Evolutionary conservation across 1,284 basidiomycete species (phyloP).

Genomic region (Cryptococcus hybrid): DNA sequence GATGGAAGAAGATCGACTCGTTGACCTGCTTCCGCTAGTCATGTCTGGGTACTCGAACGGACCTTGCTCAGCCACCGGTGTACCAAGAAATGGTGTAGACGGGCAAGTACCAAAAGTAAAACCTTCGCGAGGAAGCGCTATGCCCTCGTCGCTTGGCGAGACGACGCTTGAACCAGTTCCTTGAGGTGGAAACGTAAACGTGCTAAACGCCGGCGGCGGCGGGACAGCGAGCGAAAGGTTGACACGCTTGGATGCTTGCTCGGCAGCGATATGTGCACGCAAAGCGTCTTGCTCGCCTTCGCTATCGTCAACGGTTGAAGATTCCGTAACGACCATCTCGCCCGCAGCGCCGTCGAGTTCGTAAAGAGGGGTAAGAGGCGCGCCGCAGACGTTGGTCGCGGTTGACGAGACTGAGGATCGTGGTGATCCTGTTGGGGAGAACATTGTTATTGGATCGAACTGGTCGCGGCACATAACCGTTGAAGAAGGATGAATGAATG

Average conservation of each 20-base stretch:
- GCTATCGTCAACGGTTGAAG: not conserved
- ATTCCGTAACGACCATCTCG: conserved; percentile 6
- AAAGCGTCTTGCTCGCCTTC: not conserved
- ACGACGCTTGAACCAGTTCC: not conserved
- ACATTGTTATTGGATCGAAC: not conserved
- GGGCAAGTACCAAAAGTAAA: conserved; percentile 24
- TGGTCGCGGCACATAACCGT: too few species aligned
- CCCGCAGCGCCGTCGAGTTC: conserved; percentile 12
- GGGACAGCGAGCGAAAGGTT: not conserved
- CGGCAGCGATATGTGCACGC: not conserved
- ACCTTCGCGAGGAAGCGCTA: conserved; percentile 8
- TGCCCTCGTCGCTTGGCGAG: not conserved
- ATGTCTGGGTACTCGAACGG: conserved; percentile 34
- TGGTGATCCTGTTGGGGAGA: conserved; percentile 11
- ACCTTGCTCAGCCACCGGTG: conserved; percentile 33
- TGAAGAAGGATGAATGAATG: too few species aligned
- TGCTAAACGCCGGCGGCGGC: not conserved
- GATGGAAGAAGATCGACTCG: not conserved
- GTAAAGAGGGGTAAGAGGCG: conserved; percentile 12
- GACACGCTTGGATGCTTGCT: not conserved
- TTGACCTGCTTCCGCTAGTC: not conserved
- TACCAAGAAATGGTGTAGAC: conserved; percentile 15
- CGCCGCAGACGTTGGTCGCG: conserved; percentile 1
- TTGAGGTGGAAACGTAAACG: not conserved
- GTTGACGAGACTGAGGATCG: conserved; percentile 11